Conservation (phyloP, 768 basidiomycete genomes). For the Tulasnella sp. region DNA sequence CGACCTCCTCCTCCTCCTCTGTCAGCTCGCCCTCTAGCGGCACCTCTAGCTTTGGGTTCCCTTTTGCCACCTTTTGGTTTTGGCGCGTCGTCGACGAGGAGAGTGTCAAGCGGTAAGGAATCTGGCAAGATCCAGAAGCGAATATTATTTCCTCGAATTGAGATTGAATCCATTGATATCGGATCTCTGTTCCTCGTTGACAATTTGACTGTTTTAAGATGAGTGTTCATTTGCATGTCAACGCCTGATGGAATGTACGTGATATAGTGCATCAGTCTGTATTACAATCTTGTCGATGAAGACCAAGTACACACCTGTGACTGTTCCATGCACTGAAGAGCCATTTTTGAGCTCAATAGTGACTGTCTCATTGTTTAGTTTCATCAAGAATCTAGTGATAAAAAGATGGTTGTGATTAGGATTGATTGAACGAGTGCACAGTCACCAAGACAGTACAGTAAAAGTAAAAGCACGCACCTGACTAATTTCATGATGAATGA, state of each 20-base stretch:
- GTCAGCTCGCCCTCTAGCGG: constrained; percentile 45
- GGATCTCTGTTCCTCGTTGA: constrained; percentile 86
- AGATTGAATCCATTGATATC: constrained; percentile 71
- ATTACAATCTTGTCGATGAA: background rate
- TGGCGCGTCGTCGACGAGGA: constrained; percentile 94
- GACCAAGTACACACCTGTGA: constrained; percentile 56
- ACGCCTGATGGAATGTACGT: constrained; percentile 47
- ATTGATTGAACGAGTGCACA: no score
- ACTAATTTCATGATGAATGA: no score
- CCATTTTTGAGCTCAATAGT: constrained; percentile 98
- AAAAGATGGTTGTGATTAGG: no score
- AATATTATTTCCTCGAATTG: constrained; percentile 93
- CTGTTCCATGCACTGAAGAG: constrained; percentile 86
- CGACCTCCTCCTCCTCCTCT: constrained; percentile 35
- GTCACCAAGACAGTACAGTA: no score
- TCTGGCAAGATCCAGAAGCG: constrained; percentile 97
- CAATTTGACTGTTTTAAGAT: constrained; percentile 95
- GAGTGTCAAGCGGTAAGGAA: constrained; percentile 87
- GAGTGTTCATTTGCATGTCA: constrained; percentile 99
- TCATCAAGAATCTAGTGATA: constrained; percentile 81
- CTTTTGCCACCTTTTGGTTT: constrained; percentile 78
- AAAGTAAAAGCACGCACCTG: no score
- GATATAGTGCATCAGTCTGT: background rate
- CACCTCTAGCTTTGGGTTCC: constrained; percentile 55
- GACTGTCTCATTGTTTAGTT: constrained; percentile 98